These are phyloP conservation scores for Boletales sp. DNA, from an alignment of 768 basidiomycete genomes.

Conservation along the genomic window DNA sequence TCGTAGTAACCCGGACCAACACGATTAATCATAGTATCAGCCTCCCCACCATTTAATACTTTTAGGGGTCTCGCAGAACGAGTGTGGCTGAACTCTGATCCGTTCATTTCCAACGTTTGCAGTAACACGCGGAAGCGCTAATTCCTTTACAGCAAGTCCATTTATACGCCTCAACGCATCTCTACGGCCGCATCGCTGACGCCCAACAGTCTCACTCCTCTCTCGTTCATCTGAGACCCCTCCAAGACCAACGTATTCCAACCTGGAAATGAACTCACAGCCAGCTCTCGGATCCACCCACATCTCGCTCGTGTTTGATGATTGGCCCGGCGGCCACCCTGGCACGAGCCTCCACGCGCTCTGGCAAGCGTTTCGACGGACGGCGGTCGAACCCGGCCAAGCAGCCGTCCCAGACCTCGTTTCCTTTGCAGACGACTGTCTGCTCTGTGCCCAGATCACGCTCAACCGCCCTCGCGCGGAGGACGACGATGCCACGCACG, in stretches of 20 bases:
- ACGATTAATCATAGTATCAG: no score
- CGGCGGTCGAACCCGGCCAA: conserved; percentile 28
- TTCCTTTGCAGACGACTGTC: conserved; percentile 29
- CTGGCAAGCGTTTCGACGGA: conserved; percentile 21
- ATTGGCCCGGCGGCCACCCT: neutral
- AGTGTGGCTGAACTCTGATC: no score
- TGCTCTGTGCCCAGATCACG: conserved; percentile 24
- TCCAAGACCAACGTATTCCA: no score
- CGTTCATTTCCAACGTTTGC: no score
- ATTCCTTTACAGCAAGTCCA: conserved; percentile 12
- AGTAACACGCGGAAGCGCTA: no score
- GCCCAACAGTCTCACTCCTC: neutral
- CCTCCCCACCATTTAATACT: no score
- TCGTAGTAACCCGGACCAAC: no score
- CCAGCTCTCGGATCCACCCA: conserved; percentile 9
- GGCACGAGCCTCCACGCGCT: conserved; percentile 2
- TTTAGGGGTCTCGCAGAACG: no score
- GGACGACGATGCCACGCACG: neutral
- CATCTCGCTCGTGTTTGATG: conserved; percentile 7
- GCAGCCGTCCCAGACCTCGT: conserved; percentile 15
- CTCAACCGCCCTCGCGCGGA: neutral
- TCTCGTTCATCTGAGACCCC: no score
- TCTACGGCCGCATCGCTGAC: conserved; percentile 13
- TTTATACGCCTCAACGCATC: neutral
- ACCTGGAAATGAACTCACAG: conserved; percentile 2